Evolutionary conservation across 352 stramenopile species (phyloP).

Genomic region (Pythium phragmiticola): DNA sequence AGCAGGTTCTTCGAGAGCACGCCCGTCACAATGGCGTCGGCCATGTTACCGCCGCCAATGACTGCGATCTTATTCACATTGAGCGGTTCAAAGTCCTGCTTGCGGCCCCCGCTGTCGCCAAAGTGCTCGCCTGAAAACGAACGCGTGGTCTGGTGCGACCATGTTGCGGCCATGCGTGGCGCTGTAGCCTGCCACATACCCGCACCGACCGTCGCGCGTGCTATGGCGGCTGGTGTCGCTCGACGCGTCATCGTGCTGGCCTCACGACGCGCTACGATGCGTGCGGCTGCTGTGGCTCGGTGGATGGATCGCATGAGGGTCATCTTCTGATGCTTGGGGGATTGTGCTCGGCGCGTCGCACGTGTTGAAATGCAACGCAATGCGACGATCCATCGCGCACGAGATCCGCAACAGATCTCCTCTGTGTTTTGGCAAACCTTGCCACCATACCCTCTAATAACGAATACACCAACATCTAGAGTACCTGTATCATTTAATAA

Average conservation of each 20-base stretch:
- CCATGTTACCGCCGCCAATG: constrained; percentile 90
- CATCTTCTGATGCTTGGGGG: background rate
- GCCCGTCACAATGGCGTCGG: constrained; percentile 84
- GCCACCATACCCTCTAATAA: constrained; percentile 13
- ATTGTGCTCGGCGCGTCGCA: constrained; percentile 1
- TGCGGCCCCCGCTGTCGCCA: background rate
- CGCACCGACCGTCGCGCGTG: background rate
- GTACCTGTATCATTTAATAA: constrained; percentile 6
- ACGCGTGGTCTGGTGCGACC: constrained; percentile 1
- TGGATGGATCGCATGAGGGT: constrained; percentile 5
- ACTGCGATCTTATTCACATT: constrained; percentile 61
- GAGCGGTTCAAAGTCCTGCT: constrained; percentile 24
- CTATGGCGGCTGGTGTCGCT: background rate
- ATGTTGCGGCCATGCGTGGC: background rate
- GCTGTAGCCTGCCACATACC: background rate
- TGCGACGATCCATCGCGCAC: background rate
- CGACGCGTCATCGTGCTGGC: constrained; percentile 1
- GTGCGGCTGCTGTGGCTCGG: background rate
- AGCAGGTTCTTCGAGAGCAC: constrained; percentile 72
- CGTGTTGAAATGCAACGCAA: constrained; percentile 2
- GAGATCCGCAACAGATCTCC: background rate
- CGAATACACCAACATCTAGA: background rate
- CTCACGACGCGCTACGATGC: constrained; percentile 1
- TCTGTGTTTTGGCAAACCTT: constrained; percentile 27
- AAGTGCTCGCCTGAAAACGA: constrained; percentile 19